Conservation (phyloP, 1,139 yeast species). For the Schwanniomyces etchellsii region DNA sequence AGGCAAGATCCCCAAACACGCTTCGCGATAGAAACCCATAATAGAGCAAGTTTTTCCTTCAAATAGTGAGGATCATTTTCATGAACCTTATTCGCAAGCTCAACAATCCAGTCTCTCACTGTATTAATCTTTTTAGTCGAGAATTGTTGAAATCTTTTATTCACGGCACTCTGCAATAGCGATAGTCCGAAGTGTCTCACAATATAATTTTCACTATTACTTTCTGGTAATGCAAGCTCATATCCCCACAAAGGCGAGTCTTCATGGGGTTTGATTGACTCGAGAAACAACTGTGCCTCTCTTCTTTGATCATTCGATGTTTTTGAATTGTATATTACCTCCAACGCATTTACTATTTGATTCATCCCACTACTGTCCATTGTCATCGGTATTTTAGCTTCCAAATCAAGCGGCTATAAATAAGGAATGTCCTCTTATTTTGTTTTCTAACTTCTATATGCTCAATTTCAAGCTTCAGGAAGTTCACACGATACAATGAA, state of each 20-base stretch:
- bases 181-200: conserved; percentile 90
- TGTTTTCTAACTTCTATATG: neutral
- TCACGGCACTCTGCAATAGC: conserved; percentile 68
- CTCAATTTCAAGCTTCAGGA: neutral
- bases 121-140: conserved; percentile 65
- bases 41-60: conserved; percentile 80
- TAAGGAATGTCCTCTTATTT: neutral
- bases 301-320: conserved; percentile 61
- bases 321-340: conserved; percentile 68
- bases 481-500: neutral
- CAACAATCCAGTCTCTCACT: conserved; percentile 78
- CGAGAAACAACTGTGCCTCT: conserved; percentile 70
- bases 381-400: conserved; percentile 13
- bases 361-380: conserved; percentile 65
- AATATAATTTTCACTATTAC: conserved; percentile 57
- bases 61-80: conserved; percentile 81
- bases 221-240: conserved; percentile 64
- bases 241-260: conserved; percentile 94
- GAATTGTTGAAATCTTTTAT: conserved; percentile 45
- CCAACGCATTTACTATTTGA: conserved; percentile 73
- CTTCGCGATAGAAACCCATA: conserved; percentile 94
- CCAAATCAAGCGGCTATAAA: no score
- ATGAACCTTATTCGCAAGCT: conserved; percentile 56
- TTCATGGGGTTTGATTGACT: conserved; percentile 65
- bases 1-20: conserved; percentile 76